Base-by-base conservation (phyloP, 805 yeast genomes). In the Candida ficus region DNA sequence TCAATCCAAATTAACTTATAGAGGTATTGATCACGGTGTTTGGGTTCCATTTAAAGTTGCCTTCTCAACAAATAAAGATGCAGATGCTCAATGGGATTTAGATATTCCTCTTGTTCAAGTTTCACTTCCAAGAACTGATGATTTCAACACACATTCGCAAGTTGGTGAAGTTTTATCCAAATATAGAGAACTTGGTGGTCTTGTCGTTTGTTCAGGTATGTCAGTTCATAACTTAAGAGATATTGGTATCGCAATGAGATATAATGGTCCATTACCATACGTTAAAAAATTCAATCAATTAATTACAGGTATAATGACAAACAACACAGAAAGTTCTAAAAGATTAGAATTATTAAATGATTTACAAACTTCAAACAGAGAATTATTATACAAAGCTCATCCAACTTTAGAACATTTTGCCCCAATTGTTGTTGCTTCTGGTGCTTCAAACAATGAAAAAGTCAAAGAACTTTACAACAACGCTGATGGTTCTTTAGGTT, bases 1-100 rank as follows among this genome's bases (percentile, higher is more conserved):
- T 37, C 49, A 62, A 3, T 60, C 78, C 0, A 59, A 61, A 21
- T 44, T 75, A 9, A 66, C 72, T 0, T 56, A 62, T n/a, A 64
- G 93, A 41, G 93, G 93, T 9, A 60, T 86, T 18, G 95, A 85
- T 56, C 95, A 85, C 61, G 95, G 95, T 7, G 80, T 70, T 7
- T 85, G 91, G 88, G 89, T 82, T 6, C 91, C 91, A 2, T 68
- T 80, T 44, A 78, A 82, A 53, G 83, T 81, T 19, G 87, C 86
- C 7, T 83, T 84, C 47, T 68, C 75, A 31, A 56, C 64, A 3
- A 54, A 60, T 5, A 57, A 59, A 18, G 49, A 51, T 13, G 18
- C 35, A 11, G 53, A 48, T 21, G 48, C 45, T 14, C 38, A 42
- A 29, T 54, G 57, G 53, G 58, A 58, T 32, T 8, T 60, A 1